Evolutionary conservation across 345 rosid genomes (phyloP).

Genomic region (Lumnitzera racemosa): DNA sequence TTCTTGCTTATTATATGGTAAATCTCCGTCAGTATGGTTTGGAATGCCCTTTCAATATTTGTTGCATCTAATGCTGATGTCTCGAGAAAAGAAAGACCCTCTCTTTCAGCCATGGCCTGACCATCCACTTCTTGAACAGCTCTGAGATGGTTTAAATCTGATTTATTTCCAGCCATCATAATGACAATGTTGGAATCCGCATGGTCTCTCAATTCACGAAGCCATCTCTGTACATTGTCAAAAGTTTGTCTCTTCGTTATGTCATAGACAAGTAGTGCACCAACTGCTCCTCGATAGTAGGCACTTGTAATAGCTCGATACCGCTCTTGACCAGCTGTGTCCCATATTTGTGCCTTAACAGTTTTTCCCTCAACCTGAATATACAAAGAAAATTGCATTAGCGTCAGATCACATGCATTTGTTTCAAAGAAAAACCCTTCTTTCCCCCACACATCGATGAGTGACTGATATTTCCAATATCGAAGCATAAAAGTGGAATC

Average conservation of each 20-base stretch:
- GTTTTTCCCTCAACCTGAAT: constrained; percentile 25
- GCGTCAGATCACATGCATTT: background rate
- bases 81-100: constrained; percentile 24
- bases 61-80: constrained; percentile 21
- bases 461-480: no score
- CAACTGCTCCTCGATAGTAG: constrained; percentile 25
- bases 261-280: constrained; percentile 21
- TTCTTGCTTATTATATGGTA: constrained; percentile 23
- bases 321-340: constrained; percentile 27
- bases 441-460: no score
- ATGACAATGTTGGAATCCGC: constrained; percentile 24
- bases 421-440: background rate
- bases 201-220: constrained; percentile 26
- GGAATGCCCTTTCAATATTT: constrained; percentile 17
- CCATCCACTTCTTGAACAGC: constrained; percentile 19
- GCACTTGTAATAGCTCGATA: constrained; percentile 26
- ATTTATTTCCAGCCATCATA: constrained; percentile 24
- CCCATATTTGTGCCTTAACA: constrained; percentile 27
- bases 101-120: constrained; percentile 19
- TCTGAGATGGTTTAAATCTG: constrained; percentile 19
- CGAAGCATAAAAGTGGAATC: no score
- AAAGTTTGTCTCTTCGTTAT: constrained; percentile 23
- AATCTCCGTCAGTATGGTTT: constrained; percentile 21
- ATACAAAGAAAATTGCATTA: background rate
- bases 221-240: constrained; percentile 27